Evolutionary conservation across 2,329 filamentous ascomycete species (phyloP).

Genomic region (Mycosphaerella sp.): DNA sequence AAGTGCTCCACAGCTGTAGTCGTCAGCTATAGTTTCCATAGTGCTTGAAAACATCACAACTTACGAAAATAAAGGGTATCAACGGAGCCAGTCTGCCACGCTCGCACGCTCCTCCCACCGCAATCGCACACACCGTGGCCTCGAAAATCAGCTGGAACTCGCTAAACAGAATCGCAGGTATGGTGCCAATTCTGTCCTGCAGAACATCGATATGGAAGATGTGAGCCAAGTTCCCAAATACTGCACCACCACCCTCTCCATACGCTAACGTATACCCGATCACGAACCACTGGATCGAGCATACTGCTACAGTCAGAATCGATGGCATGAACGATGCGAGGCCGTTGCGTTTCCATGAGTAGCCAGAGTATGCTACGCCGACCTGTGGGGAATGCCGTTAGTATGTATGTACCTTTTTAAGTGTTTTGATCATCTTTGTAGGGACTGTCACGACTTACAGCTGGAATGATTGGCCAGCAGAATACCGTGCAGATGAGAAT

Average conservation of each 20-base stretch:
- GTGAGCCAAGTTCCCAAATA: constrained; percentile 44
- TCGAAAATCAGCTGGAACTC: constrained; percentile 49
- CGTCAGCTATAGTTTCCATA: background rate
- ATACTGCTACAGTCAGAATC: constrained; percentile 44
- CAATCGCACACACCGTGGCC: constrained; percentile 48
- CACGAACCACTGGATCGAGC: constrained; percentile 48
- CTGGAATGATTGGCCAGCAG: constrained; percentile 49
- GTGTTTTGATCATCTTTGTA: too few species aligned
- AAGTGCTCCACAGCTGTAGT: constrained; percentile 42
- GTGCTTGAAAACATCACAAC: background rate
- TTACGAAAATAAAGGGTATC: constrained; percentile 44
- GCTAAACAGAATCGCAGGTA: constrained; percentile 47
- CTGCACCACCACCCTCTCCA: constrained; percentile 38
- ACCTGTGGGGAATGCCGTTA: too few species aligned
- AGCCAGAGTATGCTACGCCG: constrained; percentile 47
- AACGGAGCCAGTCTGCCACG: constrained; percentile 43
- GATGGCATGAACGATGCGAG: constrained; percentile 47
- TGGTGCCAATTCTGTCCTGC: constrained; percentile 45
- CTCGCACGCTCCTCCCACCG: constrained; percentile 46
- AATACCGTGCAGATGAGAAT: constrained; percentile 48
- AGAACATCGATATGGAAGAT: constrained; percentile 44
- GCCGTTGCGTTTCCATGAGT: constrained; percentile 45
- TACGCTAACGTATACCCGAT: constrained; percentile 48
- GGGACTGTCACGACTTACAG: constrained; percentile 22
- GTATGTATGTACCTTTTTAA: too few species aligned